Conservation (phyloP, 2,329 filamentous ascomycete genomes). For the Delphinella strobiligena region DNA sequence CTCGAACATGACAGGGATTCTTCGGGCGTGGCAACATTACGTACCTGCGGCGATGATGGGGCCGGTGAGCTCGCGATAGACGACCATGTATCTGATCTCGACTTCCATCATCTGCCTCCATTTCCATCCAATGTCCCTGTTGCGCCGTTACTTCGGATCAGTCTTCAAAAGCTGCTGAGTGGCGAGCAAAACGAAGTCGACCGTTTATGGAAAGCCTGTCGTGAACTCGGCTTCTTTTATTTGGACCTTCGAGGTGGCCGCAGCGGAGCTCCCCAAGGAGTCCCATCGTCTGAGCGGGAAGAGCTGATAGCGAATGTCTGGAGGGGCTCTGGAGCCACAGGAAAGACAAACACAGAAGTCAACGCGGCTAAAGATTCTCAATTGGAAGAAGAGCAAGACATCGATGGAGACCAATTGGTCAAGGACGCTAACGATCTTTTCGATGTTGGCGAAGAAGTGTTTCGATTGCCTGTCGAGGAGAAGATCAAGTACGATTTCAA, state of each 20-base stretch:
- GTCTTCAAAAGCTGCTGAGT: constrained; percentile 22
- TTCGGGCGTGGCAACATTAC: no score
- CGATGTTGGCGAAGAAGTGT: constrained; percentile 32
- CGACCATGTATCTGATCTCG: constrained; percentile 5
- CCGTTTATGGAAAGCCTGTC: constrained; percentile 26
- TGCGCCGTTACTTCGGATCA: constrained; percentile 28
- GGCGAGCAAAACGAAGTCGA: constrained; percentile 22
- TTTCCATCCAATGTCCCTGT: constrained; percentile 30
- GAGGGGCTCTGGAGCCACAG: not conserved
- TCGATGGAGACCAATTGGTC: constrained; percentile 29
- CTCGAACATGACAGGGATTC: no score
- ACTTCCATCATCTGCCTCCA: constrained; percentile 24
- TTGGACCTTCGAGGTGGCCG: constrained; percentile 30
- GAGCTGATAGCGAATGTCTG: constrained; percentile 2
- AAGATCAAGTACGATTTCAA: constrained; percentile 44
- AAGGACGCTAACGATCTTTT: constrained; percentile 35
- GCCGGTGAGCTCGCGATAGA: no score
- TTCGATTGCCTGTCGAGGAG: constrained; percentile 37
- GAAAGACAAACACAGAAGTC: not conserved
- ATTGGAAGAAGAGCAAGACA: not conserved
- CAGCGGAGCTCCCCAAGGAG: not conserved
- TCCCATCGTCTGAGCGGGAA: constrained; percentile 1
- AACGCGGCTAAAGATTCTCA: not conserved
- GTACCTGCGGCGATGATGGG: no score
- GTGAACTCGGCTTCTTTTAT: constrained; percentile 46